A percentile compares a stretch with the other conserved stretches of the same genome.
phyloP scores from a whole-genome alignment of 2,329 filamentous ascomycete species.

The Samsoniella hepiali region DNA sequence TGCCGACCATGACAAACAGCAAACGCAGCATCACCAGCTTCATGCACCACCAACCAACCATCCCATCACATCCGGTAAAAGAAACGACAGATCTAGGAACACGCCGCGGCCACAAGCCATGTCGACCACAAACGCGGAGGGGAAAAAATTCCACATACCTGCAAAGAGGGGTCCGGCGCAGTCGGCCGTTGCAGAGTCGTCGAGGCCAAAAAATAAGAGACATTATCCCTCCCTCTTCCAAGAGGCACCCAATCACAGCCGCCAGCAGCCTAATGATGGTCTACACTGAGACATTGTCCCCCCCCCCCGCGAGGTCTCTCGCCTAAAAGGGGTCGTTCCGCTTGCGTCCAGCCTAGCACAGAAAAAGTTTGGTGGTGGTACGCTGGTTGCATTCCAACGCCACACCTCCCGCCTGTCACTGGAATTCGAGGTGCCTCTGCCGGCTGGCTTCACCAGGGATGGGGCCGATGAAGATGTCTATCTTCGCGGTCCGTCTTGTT shows the following conservation, averaged over 20 bases:
- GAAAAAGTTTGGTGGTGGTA: not conserved
- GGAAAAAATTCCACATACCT: constrained; percentile 2
- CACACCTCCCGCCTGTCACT: constrained; percentile 4
- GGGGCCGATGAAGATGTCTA: constrained; percentile 1
- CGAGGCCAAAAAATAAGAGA: constrained; percentile 1
- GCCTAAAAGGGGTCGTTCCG: not conserved
- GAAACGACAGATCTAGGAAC: not conserved
- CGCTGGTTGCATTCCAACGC: constrained; percentile 15
- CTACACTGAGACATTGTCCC: constrained; percentile 8
- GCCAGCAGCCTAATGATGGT: not conserved
- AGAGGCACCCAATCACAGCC: not conserved
- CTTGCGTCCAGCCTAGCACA: not conserved
- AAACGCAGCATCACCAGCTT: not conserved
- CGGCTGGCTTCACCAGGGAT: not conserved
- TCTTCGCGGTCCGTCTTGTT: not conserved
- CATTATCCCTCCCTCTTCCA: constrained; percentile 10
- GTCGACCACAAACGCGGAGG: not conserved
- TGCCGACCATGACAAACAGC: not conserved
- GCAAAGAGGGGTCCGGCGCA: constrained; percentile 2
- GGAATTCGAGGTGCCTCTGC: constrained; percentile 14
- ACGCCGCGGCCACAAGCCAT: not conserved
- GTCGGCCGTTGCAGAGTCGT: not conserved
- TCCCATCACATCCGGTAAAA: not conserved
- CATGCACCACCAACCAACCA: not conserved
- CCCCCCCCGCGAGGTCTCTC: not conserved